These are phyloP conservation scores for Melocanna baccifera DNA, from an alignment of 176 grass and related monocot genomes.

Conservation along the genomic window DNA sequence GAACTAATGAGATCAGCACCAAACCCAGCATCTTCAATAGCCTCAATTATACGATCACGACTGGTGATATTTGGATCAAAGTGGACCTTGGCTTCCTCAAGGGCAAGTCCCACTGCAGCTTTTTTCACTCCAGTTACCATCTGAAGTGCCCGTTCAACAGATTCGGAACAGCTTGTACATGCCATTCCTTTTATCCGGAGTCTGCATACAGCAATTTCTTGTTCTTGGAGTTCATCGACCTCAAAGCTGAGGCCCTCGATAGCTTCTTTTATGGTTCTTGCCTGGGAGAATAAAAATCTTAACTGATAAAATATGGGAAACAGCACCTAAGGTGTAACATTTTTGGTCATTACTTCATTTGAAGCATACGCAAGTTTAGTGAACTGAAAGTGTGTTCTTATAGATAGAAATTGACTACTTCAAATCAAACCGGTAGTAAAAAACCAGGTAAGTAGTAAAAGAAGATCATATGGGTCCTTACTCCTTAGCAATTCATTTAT, in stretches of 20 bases:
- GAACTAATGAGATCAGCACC: slow-evolving; percentile 83
- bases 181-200: slow-evolving; percentile 98
- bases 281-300: slow-evolving; percentile 39
- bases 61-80: slow-evolving; percentile 80
- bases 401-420: neutral
- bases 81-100: slow-evolving; percentile 97
- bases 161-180: slow-evolving; percentile 97
- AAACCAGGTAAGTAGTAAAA: neutral
- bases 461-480: neutral
- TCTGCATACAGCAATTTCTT: slow-evolving; percentile 82
- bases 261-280: slow-evolving; percentile 69
- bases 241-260: slow-evolving; percentile 74
- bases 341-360: slow-evolving; percentile 1
- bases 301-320: slow-evolving; percentile 14
- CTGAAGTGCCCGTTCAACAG: slow-evolving; percentile 70
- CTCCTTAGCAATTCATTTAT: neutral
- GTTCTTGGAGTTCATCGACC: slow-evolving; percentile 74
- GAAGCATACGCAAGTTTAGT: neutral
- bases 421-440: neutral
- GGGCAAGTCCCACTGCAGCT: slow-evolving; percentile 83
- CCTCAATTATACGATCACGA: slow-evolving; percentile 59
- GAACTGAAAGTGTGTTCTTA: neutral
- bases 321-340: neutral
- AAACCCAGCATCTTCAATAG: slow-evolving; percentile 94
- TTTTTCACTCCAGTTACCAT: slow-evolving; percentile 92